Evolutionary conservation across 2,329 filamentous ascomycete genomes (phyloP).

Genomic region (Aureobasidium sp.): DNA sequence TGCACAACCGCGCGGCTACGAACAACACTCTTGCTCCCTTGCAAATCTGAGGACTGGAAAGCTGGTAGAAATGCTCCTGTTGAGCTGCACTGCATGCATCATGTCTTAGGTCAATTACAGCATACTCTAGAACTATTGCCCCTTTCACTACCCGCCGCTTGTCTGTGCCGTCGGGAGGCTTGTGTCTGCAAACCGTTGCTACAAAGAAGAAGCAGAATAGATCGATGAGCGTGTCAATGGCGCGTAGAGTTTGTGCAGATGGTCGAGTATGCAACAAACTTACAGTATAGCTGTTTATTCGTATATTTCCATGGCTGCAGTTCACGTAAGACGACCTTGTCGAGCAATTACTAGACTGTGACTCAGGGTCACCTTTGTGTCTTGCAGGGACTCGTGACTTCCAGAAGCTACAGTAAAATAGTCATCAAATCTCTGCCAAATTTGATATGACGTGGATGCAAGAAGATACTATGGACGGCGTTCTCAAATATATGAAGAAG

Average conservation of each 20-base stretch:
- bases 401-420: neutral
- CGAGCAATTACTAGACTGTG: too few species aligned
- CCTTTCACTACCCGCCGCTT: neutral
- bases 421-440: neutral
- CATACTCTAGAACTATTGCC: slow-evolving; percentile 8
- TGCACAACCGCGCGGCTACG: neutral
- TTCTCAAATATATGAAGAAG: neutral
- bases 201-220: neutral
- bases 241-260: neutral
- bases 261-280: neutral
- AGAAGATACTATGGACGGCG: neutral
- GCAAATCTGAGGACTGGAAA: neutral
- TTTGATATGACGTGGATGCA: neutral
- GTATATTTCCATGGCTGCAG: neutral
- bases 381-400: neutral
- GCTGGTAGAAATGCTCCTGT: neutral
- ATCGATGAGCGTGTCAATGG: neutral
- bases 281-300: neutral
- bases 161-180: neutral
- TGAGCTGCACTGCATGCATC: neutral
- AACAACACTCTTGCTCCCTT: neutral
- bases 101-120: neutral
- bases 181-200: neutral
- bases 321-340: too few species aligned
- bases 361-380: too few species aligned